Evolutionary conservation across 2,329 filamentous ascomycete genomes (phyloP), one percentile per base, ranked within the genome.

Genomic region (Eutypa lata): DNA sequence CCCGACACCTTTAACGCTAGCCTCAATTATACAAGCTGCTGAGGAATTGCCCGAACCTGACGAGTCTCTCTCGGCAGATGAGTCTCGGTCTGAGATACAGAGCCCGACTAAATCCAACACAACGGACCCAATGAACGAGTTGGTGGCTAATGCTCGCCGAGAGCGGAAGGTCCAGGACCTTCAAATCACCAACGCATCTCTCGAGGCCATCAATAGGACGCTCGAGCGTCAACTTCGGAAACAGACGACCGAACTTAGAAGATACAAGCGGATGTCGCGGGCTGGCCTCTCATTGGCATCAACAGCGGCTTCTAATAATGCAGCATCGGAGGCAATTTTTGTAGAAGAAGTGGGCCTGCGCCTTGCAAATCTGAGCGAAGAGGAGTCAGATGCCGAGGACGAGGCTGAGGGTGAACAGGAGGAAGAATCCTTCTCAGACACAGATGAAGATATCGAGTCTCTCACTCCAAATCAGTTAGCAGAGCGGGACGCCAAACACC

Each of bases 111-210:
- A 81, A 68, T 77, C 76, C 47, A 75, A 72, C 61, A 76, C 78
- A 13, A 71, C 81, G 16, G 84, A 87, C 51, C 78, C 84, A 7
- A 75, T 88, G 56, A 89, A 84, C 56, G 91, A 95, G 55, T 78
- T 91, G 7, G 91, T 94, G 11, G 83, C 88, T n/a, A 94, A 91
- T 67, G 94, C 94, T 14, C 84, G 94, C 28, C 83, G 91, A 35
- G 94, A 97, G 71, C 84, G 94, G 56, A 99, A 97, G 74, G 92
- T 99, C 1, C 83, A 97, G 60, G 94, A 99, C 68, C 77, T 99
- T 6, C 91, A 99, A 68, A 99, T 99, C 58, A 96, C 89, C 51
- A 99, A 99, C 65, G 94, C 91, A 1, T 97, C 92, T 1, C 80
- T 99, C 3, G 83, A 96, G 52, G 94, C 94, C 40, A 97, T 99